Percentiles rank a stretch among this genome's conserved stretches.
phyloP scores from a whole-genome alignment of 2,329 filamentous ascomycete species.

The Phialocephala subalpina region DNA sequence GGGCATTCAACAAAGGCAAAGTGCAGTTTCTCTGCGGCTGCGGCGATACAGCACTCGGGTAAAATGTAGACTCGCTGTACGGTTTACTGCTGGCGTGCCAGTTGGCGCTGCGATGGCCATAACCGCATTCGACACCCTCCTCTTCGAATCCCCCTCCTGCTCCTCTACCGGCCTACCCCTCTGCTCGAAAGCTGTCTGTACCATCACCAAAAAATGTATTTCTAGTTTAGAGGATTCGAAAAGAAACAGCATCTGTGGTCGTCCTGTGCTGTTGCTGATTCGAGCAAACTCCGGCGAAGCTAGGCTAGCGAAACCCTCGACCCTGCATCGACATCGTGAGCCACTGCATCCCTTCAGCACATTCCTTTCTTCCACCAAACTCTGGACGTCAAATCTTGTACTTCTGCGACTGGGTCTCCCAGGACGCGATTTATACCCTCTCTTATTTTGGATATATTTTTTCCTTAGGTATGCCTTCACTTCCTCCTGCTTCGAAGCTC shows the following conservation, averaged over 20 bases:
- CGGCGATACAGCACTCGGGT: slow-evolving; percentile 15
- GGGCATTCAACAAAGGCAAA: background rate
- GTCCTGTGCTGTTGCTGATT: background rate
- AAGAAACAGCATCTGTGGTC: background rate
- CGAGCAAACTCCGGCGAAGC: background rate
- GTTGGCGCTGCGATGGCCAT: background rate
- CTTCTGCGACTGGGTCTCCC: background rate
- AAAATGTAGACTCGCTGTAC: slow-evolving; percentile 7
- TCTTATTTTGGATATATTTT: slow-evolving; percentile 26
- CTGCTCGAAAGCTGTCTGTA: slow-evolving; percentile 14
- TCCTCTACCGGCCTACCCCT: background rate
- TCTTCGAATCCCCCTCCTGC: background rate
- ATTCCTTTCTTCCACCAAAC: background rate
- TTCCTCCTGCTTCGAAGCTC: background rate
- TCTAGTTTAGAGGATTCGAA: slow-evolving; percentile 10
- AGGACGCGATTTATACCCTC: no score
- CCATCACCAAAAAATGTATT: slow-evolving; percentile 16
- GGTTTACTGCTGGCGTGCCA: background rate
- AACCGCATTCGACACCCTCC: no score
- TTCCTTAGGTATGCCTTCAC: background rate
- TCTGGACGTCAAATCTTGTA: background rate
- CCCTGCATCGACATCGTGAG: no score
- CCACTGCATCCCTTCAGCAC: slow-evolving; percentile 1
- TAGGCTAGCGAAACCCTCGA: background rate
- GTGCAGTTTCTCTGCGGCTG: slow-evolving; percentile 18